Percentiles rank a stretch among this genome's conserved stretches.
Evolutionary conservation across 2,329 filamentous ascomycete genomes (phyloP).

Genomic region (Dactylellina leptospora): DNA sequence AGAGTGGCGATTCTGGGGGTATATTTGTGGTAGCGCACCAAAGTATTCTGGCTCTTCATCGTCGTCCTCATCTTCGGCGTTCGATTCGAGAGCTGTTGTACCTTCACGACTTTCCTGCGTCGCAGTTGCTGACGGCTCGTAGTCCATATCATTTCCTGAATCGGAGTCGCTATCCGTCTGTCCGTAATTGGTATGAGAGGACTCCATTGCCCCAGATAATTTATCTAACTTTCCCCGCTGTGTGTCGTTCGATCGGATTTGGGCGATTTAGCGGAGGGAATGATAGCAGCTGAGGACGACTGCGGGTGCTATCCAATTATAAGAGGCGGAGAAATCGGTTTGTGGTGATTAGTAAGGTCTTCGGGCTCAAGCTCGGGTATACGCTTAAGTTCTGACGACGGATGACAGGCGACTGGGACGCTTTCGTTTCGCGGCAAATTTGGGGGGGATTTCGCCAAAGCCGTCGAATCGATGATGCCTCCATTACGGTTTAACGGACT

Average conservation of each 20-base stretch:
- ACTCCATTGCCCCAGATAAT: too few species aligned
- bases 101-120: slow-evolving; percentile 32
- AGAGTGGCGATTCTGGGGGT: slow-evolving; percentile 27
- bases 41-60: slow-evolving; percentile 51
- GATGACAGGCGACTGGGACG: neutral
- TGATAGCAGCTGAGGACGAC: neutral
- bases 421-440: too few species aligned
- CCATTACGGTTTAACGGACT: too few species aligned
- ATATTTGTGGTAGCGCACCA: slow-evolving; percentile 51
- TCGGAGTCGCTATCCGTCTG: slow-evolving; percentile 54
- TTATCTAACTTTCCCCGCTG: neutral
- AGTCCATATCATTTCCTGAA: slow-evolving; percentile 58
- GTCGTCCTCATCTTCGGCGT: slow-evolving; percentile 59
- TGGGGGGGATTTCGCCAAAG: neutral
- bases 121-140: slow-evolving; percentile 55
- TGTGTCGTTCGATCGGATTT: too few species aligned
- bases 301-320: too few species aligned
- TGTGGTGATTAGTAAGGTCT: slow-evolving; percentile 30
- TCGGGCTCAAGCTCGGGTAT: slow-evolving; percentile 23
- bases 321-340: neutral
- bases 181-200: too few species aligned
- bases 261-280: neutral
- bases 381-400: neutral
- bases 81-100: slow-evolving; percentile 52
- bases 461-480: slow-evolving; percentile 9